Conservation (phyloP, 768 basidiomycete genomes). For the Erythrobasidium yunnanense region DNA sequence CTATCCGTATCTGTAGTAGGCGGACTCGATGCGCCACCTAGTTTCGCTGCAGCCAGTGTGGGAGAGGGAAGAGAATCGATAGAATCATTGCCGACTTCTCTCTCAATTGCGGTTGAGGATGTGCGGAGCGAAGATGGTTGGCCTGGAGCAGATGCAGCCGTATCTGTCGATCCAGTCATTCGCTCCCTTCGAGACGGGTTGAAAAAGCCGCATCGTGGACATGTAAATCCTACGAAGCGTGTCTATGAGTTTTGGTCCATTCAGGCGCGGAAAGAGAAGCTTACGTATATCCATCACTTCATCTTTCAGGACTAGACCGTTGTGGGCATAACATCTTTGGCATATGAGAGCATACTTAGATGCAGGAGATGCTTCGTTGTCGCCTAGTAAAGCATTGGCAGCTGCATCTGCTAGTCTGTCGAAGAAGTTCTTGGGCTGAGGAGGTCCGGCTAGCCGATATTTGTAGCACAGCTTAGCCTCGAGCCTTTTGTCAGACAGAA, state of each 20-base stretch:
- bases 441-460: slow-evolving; percentile 45
- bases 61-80: background rate
- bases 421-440: slow-evolving; percentile 62
- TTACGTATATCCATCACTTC: slow-evolving; percentile 71
- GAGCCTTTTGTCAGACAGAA: too few relatives aligned
- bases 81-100: background rate
- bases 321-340: slow-evolving; percentile 73
- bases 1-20: too few relatives aligned
- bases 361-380: slow-evolving; percentile 44
- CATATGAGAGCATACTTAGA: slow-evolving; percentile 73
- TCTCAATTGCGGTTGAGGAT: background rate
- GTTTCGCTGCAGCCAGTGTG: background rate
- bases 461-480: too few relatives aligned
- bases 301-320: slow-evolving; percentile 72
- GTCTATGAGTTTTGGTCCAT: background rate
- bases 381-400: slow-evolving; percentile 52
- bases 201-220: slow-evolving; percentile 75
- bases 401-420: slow-evolving; percentile 72
- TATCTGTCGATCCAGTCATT: slow-evolving; percentile 6
- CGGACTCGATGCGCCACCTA: too few relatives aligned
- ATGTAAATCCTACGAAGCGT: slow-evolving; percentile 58
- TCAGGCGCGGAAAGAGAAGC: slow-evolving; percentile 40
- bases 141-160: background rate
- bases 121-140: background rate
- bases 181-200: slow-evolving; percentile 44